phyloP scores from a whole-genome alignment of 2,329 filamentous ascomycete species.

The Aspergillus sp. region DNA sequence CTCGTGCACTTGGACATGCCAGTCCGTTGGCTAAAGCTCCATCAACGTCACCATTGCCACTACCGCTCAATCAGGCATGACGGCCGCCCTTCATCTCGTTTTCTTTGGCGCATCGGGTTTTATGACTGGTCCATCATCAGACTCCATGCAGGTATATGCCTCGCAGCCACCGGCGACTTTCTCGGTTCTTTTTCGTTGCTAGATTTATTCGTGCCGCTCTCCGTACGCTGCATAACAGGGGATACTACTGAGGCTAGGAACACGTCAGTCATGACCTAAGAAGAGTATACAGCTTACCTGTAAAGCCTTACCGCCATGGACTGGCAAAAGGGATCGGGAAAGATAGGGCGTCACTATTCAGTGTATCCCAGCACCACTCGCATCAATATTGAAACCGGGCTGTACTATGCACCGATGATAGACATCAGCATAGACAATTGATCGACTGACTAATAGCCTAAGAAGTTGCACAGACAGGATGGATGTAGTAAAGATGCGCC shows the following conservation, averaged over 20 bases:
- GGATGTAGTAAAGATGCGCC: not conserved
- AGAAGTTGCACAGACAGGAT: not conserved
- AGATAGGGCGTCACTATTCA: not conserved
- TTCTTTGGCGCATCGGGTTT: not conserved
- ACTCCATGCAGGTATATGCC: slow-evolving; percentile 2
- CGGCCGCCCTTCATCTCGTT: slow-evolving; percentile 1
- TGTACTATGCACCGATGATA: not conserved
- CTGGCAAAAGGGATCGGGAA: not conserved
- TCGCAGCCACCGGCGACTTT: not conserved
- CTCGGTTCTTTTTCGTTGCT: slow-evolving; percentile 1
- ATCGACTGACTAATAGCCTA: not conserved
- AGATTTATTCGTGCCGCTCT: not conserved
- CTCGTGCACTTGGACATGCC: slow-evolving; percentile 1
- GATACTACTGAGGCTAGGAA: not conserved
- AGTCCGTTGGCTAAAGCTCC: not conserved
- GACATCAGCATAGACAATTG: not conserved
- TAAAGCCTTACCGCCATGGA: not conserved
- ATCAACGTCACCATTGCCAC: slow-evolving; percentile 2
- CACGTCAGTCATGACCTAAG: not conserved
- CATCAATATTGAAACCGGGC: not conserved
- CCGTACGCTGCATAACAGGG: not conserved
- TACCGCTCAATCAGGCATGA: slow-evolving; percentile 4
- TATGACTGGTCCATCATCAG: slow-evolving; percentile 1
- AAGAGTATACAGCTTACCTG: not conserved
- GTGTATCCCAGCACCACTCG: not conserved